These are phyloP conservation scores for Clavaria fumosa DNA, from an alignment of 768 basidiomycete genomes.

Conservation along the genomic window DNA sequence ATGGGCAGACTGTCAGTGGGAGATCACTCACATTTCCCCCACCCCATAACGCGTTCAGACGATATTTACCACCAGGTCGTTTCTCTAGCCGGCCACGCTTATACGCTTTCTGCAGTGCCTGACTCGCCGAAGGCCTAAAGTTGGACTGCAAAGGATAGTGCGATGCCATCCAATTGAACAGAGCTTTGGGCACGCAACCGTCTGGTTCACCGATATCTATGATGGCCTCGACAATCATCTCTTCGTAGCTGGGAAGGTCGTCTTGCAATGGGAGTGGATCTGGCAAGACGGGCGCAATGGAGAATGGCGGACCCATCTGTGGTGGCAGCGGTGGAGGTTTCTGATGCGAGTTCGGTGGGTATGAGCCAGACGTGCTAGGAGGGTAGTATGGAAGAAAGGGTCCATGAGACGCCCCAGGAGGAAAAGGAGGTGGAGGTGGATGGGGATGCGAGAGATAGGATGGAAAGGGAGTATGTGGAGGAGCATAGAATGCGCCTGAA, in stretches of 20 bases:
- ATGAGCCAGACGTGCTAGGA: conserved; percentile 21
- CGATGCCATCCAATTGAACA: conserved; percentile 74
- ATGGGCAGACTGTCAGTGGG: not conserved
- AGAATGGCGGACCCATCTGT: no score
- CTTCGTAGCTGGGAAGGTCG: conserved; percentile 76
- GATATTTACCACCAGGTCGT: conserved; percentile 54
- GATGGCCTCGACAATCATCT: conserved; percentile 80
- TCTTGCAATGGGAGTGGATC: no score
- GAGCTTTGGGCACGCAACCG: conserved; percentile 66
- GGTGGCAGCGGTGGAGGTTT: conserved; percentile 10
- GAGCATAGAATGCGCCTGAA: conserved; percentile 30
- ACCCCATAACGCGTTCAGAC: conserved; percentile 63
- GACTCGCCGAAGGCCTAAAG: conserved; percentile 79
- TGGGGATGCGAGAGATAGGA: conserved; percentile 47
- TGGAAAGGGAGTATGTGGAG: conserved; percentile 47
- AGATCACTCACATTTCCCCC: conserved; percentile 52
- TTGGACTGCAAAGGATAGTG: conserved; percentile 77
- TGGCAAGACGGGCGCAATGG: no score
- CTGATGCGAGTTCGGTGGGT: conserved; percentile 11
- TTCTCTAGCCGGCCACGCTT: conserved; percentile 73
- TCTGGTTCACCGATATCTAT: conserved; percentile 51
- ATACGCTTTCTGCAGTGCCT: conserved; percentile 77
- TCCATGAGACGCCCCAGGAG: no score
- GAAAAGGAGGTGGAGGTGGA: conserved; percentile 54
- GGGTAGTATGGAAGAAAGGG: conserved; percentile 17